phyloP scores from a whole-genome alignment of 2,329 filamentous ascomycete species.

The Dactylellina parvicollis region DNA sequence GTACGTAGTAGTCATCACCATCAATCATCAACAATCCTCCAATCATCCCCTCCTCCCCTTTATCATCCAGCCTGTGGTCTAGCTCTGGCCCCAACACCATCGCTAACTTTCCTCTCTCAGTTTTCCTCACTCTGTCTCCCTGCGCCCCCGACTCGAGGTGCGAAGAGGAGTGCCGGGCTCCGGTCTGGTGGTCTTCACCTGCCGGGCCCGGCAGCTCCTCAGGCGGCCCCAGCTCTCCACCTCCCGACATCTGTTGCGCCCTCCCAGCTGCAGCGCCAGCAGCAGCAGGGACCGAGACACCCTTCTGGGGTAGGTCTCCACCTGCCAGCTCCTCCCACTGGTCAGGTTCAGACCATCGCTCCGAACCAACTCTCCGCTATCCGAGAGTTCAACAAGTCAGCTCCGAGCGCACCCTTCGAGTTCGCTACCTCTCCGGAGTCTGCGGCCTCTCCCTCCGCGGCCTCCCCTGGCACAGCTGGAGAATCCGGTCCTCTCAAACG shows the following conservation, averaged over 20 bases:
- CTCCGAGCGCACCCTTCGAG: neutral
- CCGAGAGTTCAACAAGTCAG: neutral
- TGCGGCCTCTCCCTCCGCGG: constrained; percentile 8
- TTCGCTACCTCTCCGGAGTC: constrained; percentile 14
- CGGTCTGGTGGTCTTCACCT: constrained; percentile 5
- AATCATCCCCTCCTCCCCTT: neutral
- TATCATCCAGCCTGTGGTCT: neutral
- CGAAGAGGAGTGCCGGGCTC: neutral
- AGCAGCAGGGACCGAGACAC: neutral
- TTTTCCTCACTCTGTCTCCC: neutral
- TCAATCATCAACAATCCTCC: neutral
- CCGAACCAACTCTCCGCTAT: neutral
- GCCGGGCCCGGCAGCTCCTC: constrained; percentile 7
- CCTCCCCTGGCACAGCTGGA: constrained; percentile 3
- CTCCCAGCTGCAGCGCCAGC: neutral
- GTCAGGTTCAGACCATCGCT: neutral
- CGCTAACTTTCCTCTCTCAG: neutral
- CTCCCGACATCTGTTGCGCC: neutral
- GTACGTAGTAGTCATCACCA: neutral
- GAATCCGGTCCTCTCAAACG: neutral
- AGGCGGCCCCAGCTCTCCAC: neutral
- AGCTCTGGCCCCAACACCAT: neutral
- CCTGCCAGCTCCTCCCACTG: neutral
- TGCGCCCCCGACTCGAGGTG: neutral
- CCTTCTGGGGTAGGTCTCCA: neutral